Evolutionary conservation across 352 stramenopile species (phyloP), one percentile per base, ranked within the genome.

Genomic region (Pythium apleroticum): DNA sequence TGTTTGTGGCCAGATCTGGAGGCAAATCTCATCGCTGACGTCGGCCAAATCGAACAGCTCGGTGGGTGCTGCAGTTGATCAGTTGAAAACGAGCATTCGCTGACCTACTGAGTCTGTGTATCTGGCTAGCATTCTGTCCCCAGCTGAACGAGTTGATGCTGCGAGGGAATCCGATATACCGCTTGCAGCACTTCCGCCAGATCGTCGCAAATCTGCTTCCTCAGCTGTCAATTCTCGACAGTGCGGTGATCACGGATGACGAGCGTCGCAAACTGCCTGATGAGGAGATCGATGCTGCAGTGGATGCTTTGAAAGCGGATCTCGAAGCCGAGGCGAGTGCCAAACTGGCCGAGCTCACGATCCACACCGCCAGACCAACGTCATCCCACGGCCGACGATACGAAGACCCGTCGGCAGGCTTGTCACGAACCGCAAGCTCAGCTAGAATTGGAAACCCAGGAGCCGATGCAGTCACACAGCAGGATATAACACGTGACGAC

Each of bases 21-120:
- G 68, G 80, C 72, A 20, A 96, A 96, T 60, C 61, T 62, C 30
- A 69, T 97, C 27, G 25, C 68, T 0, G 88, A 97, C 50, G 76
- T 93, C 9, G 77, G 77, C 0, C 83, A 96, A 62, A 69, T 93
- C 55, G 86, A 94, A 66, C 82, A 94, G 49, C 73, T 97, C 6
- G 83, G 87, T 84, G 68, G 57, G 66, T 64, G 28, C 35, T 48
- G 33, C 33, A 4, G 3, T 19, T 41, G 33, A 41, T 41, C 9
- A 3, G 33, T 17, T 41, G 3, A 17, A 41, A 17, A 41, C 7
- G 3, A 12, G 12, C 33, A 41, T 3, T 4, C 3, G 0, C 33
- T 41, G 3, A 41, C 33, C 5, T 12, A 12, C 15, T 17, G 8
- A 41, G 33, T 17, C 3, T 4, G 3, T 41, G 8, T 41, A 3